Percentiles rank a stretch among this genome's conserved stretches.
Evolutionary conservation across 2,329 filamentous ascomycete species (phyloP).

Genomic region (Acrocalymma vagum): DNA sequence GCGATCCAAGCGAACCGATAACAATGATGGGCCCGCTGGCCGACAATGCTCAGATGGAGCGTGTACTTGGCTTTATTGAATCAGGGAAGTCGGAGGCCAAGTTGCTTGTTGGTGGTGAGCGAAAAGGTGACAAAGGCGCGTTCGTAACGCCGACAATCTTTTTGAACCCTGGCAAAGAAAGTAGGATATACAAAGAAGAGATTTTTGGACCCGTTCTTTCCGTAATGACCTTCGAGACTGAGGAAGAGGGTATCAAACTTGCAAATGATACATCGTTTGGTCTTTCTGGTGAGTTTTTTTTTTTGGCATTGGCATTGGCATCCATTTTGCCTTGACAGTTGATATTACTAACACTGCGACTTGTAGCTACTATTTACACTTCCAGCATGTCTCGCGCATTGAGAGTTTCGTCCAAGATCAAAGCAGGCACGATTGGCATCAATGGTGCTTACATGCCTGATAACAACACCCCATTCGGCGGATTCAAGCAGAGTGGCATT

Average conservation of each 20-base stretch:
- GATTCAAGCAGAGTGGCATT: slow-evolving; percentile 38
- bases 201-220: slow-evolving; percentile 38
- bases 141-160: slow-evolving; percentile 43
- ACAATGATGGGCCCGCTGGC: slow-evolving; percentile 41
- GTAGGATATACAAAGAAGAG: slow-evolving; percentile 37
- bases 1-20: slow-evolving; percentile 23
- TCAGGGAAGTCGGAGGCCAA: slow-evolving; percentile 34
- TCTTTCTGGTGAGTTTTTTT: slow-evolving; percentile 20
- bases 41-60: slow-evolving; percentile 35
- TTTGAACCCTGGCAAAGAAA: slow-evolving; percentile 30
- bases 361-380: slow-evolving; percentile 20
- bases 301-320: too few relatives aligned
- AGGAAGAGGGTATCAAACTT: slow-evolving; percentile 37
- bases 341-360: too few relatives aligned
- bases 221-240: slow-evolving; percentile 36
- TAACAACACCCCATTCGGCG: slow-evolving; percentile 35
- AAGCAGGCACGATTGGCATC: slow-evolving; percentile 28
- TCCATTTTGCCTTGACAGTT: too few relatives aligned
- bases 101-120: slow-evolving; percentile 35
- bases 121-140: slow-evolving; percentile 35
- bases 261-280: slow-evolving; percentile 38
- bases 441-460: slow-evolving; percentile 36
- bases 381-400: slow-evolving; percentile 19
- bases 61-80: slow-evolving; percentile 40
- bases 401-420: slow-evolving; percentile 22